Evolutionary conservation across 192 early-diverging fungal genomes (phyloP), one percentile per base, ranked within the genome.

Genomic region (Spizellomyces punctatus): DNA sequence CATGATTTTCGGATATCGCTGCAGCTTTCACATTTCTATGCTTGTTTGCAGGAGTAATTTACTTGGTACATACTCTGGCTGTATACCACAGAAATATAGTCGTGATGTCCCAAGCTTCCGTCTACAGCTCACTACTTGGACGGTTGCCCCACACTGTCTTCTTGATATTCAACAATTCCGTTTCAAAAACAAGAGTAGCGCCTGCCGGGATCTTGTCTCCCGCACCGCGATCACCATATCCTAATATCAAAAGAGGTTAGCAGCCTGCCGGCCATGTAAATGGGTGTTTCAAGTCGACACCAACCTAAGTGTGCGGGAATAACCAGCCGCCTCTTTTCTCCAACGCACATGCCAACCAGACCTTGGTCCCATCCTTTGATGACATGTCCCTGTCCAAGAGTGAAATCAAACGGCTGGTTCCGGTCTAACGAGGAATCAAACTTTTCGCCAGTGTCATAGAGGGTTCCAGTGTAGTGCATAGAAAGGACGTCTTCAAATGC

Each of bases 281-380:
- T n/a, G 6, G 6, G n/a, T 14, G 74, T 63, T 46, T 17, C 62
- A 14, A 8, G 36, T 58, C 19, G 27, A 2, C 27, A 36, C 27
- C 0, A 36, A 61, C 78, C 76, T 6, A 93, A 65, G 47, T 80
- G 54, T 47, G 91, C 66, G 22, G 93, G 93, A 72, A 94, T 94
- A 10, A 82, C 83, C 58, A 94, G 73, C 73, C 76, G 84, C 36
- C 91, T 75, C 78, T 92, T 88, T 80, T 94, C 93, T 55, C 93
- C 93, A 63, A 90, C 71, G 60, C 93, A 93, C 93, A 93, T 94
- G 47, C 78, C 80, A 61, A 79, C 46, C 50, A 91, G 75, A 21
- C 91, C 92, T 74, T 90, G 79, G 63, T 94, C 93, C 93, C 93
- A 94, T 27, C 86, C 93, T 77, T 91, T 86, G 71, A 94, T 94